A percentile compares a stretch with the other conserved stretches of the same genome.
phyloP scores from a whole-genome alignment of 2,329 filamentous ascomycete species.

The Simplicillium aogashimaense region DNA sequence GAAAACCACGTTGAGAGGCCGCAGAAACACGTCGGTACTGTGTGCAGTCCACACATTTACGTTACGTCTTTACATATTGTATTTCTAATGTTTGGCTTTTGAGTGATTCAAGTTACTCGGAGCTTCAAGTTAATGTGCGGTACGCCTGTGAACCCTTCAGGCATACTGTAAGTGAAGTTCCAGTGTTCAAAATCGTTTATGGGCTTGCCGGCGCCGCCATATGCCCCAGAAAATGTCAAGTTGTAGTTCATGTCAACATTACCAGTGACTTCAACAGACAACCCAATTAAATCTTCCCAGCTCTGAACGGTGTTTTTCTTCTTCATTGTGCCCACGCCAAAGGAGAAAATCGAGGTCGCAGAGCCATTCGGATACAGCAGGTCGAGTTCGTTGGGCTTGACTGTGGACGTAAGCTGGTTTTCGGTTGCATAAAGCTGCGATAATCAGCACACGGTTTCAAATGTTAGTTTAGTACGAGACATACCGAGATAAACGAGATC shows the following conservation, averaged over 20 bases:
- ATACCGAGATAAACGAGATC: slow-evolving; percentile 16
- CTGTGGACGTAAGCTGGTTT: slow-evolving; percentile 26
- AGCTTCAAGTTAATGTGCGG: slow-evolving; percentile 5
- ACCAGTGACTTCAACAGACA: slow-evolving; percentile 33
- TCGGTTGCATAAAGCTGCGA: slow-evolving; percentile 28
- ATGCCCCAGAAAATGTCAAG: slow-evolving; percentile 30
- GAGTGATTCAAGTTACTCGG: no score
- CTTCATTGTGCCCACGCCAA: slow-evolving; percentile 37
- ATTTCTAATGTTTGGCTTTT: no score
- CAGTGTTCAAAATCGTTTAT: slow-evolving; percentile 34
- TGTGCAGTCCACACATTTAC: no score
- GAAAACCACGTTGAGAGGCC: no score
- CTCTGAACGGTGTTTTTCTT: slow-evolving; percentile 29
- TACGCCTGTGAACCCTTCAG: slow-evolving; percentile 11
- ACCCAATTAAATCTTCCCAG: slow-evolving; percentile 38
- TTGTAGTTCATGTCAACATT: slow-evolving; percentile 28
- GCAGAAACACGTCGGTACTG: no score
- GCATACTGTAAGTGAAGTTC: slow-evolving; percentile 34
- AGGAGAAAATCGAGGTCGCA: slow-evolving; percentile 35
- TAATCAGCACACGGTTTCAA: neutral
- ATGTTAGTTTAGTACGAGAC: no score
- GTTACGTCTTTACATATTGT: no score
- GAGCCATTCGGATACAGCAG: slow-evolving; percentile 45
- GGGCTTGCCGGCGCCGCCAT: slow-evolving; percentile 19
- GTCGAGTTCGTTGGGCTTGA: slow-evolving; percentile 30